phyloP scores from a whole-genome alignment of 1,284 basidiomycete genomes.

The Ganoderma leucocontextum region DNA sequence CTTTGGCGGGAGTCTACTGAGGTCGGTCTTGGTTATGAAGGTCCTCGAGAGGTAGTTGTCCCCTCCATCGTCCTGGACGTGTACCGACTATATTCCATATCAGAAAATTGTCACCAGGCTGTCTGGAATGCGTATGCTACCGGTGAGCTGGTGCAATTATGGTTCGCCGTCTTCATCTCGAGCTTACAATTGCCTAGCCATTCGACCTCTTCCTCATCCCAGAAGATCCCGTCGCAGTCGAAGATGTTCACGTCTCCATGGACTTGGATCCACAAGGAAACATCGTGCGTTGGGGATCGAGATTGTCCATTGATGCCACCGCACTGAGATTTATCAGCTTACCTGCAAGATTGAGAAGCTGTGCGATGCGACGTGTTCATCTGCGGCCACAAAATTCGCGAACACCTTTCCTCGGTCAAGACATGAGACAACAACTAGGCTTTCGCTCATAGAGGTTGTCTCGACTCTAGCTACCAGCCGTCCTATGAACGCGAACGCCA shows the following conservation, averaged over 20 bases:
- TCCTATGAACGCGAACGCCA: neutral
- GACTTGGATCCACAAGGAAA: neutral
- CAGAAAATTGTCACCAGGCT: neutral
- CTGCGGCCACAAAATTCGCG: neutral
- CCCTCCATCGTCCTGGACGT: neutral
- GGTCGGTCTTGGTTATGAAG: neutral
- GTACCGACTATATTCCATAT: neutral
- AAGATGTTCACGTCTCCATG: constrained; percentile 5
- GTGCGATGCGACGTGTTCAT: neutral
- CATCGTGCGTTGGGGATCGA: neutral
- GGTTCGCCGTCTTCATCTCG: neutral
- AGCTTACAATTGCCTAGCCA: neutral
- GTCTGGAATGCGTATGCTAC: neutral
- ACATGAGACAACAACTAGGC: neutral
- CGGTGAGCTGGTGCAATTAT: neutral
- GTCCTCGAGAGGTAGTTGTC: neutral
- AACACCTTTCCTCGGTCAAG: neutral
- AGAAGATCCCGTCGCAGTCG: neutral
- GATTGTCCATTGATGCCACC: neutral
- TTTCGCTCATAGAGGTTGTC: neutral
- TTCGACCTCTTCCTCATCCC: neutral
- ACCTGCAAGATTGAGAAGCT: constrained; percentile 6
- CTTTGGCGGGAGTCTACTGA: neutral
- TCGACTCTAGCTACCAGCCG: neutral
- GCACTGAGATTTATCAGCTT: neutral